phyloP scores from a whole-genome alignment of 768 basidiomycete species.

The Mycena venus region DNA sequence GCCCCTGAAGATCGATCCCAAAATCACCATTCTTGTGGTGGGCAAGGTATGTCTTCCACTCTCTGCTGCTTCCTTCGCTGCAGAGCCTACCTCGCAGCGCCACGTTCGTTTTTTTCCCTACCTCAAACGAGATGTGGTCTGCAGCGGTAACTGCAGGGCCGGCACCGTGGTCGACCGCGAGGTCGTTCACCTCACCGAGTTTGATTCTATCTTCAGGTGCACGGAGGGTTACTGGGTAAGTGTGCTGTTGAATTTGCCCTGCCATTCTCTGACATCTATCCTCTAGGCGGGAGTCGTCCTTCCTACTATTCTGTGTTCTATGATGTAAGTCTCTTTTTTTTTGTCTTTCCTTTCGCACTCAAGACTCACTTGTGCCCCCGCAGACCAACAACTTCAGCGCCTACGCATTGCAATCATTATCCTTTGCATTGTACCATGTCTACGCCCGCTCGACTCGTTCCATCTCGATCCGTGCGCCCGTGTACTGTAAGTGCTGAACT shows the following conservation, averaged over 20 bases:
- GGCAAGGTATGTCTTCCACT: constrained; percentile 21
- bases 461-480: constrained; percentile 33
- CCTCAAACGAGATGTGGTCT: constrained; percentile 53
- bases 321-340: constrained; percentile 39
- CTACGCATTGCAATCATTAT: constrained; percentile 73
- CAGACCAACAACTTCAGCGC: constrained; percentile 67
- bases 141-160: constrained; percentile 68
- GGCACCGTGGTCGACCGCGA: constrained; percentile 71
- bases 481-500: constrained; percentile 24
- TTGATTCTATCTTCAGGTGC: constrained; percentile 70
- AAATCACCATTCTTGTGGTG: constrained; percentile 73
- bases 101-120: constrained; percentile 67
- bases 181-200: constrained; percentile 66
- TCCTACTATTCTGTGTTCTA: constrained; percentile 40
- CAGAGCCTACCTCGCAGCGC: constrained; percentile 55
- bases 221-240: constrained; percentile 67
- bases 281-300: constrained; percentile 53
- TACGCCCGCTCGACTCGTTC: constrained; percentile 34
- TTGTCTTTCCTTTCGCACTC: neutral
- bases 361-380: neutral
- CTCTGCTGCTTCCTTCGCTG: neutral
- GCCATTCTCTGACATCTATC: constrained; percentile 57
- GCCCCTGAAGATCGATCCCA: constrained; percentile 68
- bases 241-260: neutral
- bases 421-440: constrained; percentile 78